Evolutionary conservation across 345 rosid species (phyloP).

Genomic region (Citrus unshiu): DNA sequence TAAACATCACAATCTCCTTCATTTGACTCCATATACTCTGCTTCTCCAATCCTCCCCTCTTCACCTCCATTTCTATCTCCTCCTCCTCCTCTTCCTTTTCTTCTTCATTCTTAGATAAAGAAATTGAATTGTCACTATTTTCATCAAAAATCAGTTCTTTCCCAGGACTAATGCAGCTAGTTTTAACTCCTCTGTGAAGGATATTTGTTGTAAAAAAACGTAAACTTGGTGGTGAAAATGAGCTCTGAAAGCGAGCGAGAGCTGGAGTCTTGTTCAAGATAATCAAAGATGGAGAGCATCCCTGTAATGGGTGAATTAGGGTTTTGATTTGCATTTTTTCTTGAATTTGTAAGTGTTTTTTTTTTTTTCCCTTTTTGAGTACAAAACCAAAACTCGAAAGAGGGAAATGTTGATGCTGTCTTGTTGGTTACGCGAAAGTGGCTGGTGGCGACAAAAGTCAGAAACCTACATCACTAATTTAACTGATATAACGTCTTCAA

Average conservation of each 20-base stretch:
- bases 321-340: constrained; percentile 40
- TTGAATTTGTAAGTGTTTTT: neutral
- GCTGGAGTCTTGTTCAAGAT: constrained; percentile 18
- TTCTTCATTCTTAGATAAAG: constrained; percentile 4
- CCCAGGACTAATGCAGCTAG: constrained; percentile 29
- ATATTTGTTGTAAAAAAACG: neutral
- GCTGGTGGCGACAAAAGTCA: neutral
- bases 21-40: constrained; percentile 77
- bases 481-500: neutral
- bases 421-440: neutral
- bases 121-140: constrained; percentile 6
- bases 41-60: constrained; percentile 42
- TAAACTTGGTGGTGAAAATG: constrained; percentile 17
- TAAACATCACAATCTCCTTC: constrained; percentile 77
- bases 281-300: constrained; percentile 18
- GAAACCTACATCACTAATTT: neutral
- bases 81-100: constrained; percentile 15
- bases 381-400: neutral
- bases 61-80: constrained; percentile 15
- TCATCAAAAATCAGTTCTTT: constrained; percentile 26
- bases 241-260: constrained; percentile 10
- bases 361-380: neutral
- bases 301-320: constrained; percentile 11
- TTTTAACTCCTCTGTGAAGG: constrained; percentile 5
- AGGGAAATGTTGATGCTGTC: neutral